Evolutionary conservation across 148 eudicot genomes (phyloP), one percentile per base, ranked within the genome.

Genomic region (Camellia lanceoleosa): DNA sequence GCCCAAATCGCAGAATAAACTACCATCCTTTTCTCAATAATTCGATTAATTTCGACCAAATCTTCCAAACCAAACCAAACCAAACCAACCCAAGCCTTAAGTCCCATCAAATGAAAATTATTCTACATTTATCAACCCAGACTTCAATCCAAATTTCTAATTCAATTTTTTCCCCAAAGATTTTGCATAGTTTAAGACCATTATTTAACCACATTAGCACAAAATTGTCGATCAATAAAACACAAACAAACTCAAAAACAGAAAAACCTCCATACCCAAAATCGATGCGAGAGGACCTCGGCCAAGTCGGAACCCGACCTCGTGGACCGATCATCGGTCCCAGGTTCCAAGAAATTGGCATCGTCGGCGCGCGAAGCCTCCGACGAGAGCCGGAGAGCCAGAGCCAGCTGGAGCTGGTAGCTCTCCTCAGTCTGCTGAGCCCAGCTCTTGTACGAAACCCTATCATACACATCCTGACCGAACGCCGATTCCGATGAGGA

Each of bases 391-490:
- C 94, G 85, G 79, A 91, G 67, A 16, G 94, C 94, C 83, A 91
- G 78, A 16, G 94, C 91, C 79, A 88, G 83, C 78, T 91, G 94
- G 85, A 91, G 64, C 83, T 91, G 92, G 73, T 91, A 91, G 80
- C 94, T 85, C 85, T 91, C 94, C 81, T 91, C 89, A 19, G 92
- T 89, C 82, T 89, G 92, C 85, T 91, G 91, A 77, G 94, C 92
- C 92, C 92, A 91, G 73, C 92, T 91, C 81, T 88, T 91, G 46
- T 80, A 83, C 43, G 85, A 78, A 66, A 23, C 81, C 4, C 80
- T 72, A 2, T 80, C 86, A 14, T 73, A 4, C 20, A 60, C 80
- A 4, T 20, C 16, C 59, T 5, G 20, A 16, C 76, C 70, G 9
- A 73, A 61, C 4, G 82, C 83, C 89, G 49, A 82, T 75, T 83